phyloP scores from a whole-genome alignment of 306 rosid genomes.

The Trichosanthes cucumerina region DNA sequence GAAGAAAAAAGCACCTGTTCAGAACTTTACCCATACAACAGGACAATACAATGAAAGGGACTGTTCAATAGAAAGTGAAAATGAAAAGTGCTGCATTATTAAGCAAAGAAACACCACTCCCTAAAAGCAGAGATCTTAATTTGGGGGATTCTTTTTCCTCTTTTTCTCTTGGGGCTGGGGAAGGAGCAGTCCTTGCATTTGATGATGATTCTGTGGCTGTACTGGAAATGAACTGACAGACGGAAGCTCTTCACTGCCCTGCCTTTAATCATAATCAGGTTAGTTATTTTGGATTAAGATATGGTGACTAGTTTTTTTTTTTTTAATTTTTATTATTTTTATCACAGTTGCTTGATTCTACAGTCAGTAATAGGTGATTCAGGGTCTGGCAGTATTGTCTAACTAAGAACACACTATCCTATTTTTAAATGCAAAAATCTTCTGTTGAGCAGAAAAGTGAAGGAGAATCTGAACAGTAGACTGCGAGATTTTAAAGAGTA shows the following conservation, averaged over 20 bases:
- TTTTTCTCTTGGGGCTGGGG: neutral
- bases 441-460: neutral
- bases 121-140: neutral
- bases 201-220: neutral
- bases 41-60: conserved; percentile 13
- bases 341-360: neutral
- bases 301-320: neutral
- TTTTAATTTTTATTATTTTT: no score
- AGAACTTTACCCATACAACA: neutral
- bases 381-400: conserved; percentile 1
- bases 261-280: conserved; percentile 6
- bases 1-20: neutral
- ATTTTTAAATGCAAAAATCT: neutral
- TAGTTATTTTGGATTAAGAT: neutral
- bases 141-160: neutral
- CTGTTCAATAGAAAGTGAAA: conserved; percentile 4
- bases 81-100: conserved; percentile 1
- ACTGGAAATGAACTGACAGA: neutral
- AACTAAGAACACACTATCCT: neutral
- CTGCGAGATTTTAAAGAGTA: neutral
- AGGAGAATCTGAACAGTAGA: neutral
- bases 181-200: neutral
- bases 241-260: neutral
- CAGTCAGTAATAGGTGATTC: neutral
- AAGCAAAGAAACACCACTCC: neutral